Evolutionary conservation across 1,284 basidiomycete species (phyloP).

Genomic region (Pascua guehoae): DNA sequence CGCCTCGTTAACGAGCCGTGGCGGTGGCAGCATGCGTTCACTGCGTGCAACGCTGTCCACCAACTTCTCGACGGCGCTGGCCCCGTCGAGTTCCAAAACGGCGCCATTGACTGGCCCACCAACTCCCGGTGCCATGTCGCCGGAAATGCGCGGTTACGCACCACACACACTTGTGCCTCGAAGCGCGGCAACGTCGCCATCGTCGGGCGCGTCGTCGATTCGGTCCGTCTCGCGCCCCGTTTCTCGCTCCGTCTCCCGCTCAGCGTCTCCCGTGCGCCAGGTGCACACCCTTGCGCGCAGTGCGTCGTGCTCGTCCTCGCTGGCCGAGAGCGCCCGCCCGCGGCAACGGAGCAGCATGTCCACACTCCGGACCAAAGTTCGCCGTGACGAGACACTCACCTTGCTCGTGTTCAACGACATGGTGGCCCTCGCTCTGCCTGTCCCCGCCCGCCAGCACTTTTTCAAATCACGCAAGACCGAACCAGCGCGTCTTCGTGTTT

Average conservation of each 20-base stretch:
- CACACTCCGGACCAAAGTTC: conserved; percentile 7
- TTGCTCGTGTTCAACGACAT: conserved; percentile 69
- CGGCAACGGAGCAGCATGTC: conserved; percentile 9
- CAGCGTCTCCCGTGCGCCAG: not conserved
- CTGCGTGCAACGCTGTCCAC: conserved; percentile 23
- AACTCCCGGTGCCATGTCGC: no score
- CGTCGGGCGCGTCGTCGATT: conserved; percentile 8
- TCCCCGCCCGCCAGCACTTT: conserved; percentile 24
- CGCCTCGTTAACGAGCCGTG: conserved; percentile 16
- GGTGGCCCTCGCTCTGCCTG: conserved; percentile 55
- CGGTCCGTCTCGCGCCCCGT: not conserved
- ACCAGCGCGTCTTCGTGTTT: conserved; percentile 23
- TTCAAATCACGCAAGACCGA: conserved; percentile 26
- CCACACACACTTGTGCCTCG: no score
- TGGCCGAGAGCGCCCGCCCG: conserved; percentile 13
- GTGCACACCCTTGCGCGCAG: conserved; percentile 6
- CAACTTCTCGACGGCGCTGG: not conserved
- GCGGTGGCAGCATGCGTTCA: conserved; percentile 21
- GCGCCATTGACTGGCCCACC: no score
- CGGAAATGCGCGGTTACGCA: no score
- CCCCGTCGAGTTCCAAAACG: no score
- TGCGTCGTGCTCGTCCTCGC: conserved; percentile 17
- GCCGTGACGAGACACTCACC: conserved; percentile 49
- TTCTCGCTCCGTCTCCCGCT: not conserved
- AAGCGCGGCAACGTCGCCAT: conserved; percentile 16